A percentile compares a stretch with the other conserved stretches of the same genome.
These are phyloP conservation scores for Podospora appendiculata DNA, from an alignment of 495 filamentous ascomycete genomes.

Conservation along the genomic window DNA sequence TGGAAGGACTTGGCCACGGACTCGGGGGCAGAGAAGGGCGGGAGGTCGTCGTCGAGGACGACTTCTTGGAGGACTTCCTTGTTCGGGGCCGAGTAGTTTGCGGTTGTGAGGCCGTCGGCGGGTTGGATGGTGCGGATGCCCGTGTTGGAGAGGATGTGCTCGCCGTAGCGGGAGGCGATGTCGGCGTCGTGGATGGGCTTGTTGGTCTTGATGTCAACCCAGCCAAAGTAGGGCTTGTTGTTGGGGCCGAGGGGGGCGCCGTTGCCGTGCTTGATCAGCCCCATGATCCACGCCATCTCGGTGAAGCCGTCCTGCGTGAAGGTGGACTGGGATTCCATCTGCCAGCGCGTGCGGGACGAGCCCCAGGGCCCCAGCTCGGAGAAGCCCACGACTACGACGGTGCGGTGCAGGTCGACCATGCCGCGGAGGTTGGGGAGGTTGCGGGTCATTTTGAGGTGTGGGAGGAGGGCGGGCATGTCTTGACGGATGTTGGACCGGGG, in stretches of 20 bases:
- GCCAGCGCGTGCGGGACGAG: slow-evolving; percentile 88
- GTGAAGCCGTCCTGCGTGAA: slow-evolving; percentile 90
- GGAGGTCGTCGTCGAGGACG: slow-evolving; percentile 82
- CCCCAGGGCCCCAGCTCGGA: slow-evolving; percentile 89
- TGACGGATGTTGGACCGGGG: neutral
- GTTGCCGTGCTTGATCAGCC: slow-evolving; percentile 88
- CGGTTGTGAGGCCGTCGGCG: slow-evolving; percentile 28
- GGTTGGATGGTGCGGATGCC: slow-evolving; percentile 91
- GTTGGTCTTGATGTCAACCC: slow-evolving; percentile 82
- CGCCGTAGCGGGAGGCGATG: slow-evolving; percentile 84
- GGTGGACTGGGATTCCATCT: slow-evolving; percentile 86
- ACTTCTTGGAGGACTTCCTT: slow-evolving; percentile 91
- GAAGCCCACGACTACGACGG: slow-evolving; percentile 90
- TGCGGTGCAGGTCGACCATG: slow-evolving; percentile 90
- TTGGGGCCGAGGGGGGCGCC: slow-evolving; percentile 85
- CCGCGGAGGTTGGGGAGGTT: neutral
- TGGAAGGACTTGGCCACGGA: slow-evolving; percentile 88
- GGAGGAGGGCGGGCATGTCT: neutral
- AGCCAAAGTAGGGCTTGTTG: slow-evolving; percentile 60
- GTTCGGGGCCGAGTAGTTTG: neutral
- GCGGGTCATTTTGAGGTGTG: neutral
- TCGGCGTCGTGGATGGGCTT: slow-evolving; percentile 92
- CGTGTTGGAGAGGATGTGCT: slow-evolving; percentile 81
- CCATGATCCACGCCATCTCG: slow-evolving; percentile 98
- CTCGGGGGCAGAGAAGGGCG: slow-evolving; percentile 86